Conservation (phyloP, 73 alveolate species). For the Paramecium primaurelia region DNA sequence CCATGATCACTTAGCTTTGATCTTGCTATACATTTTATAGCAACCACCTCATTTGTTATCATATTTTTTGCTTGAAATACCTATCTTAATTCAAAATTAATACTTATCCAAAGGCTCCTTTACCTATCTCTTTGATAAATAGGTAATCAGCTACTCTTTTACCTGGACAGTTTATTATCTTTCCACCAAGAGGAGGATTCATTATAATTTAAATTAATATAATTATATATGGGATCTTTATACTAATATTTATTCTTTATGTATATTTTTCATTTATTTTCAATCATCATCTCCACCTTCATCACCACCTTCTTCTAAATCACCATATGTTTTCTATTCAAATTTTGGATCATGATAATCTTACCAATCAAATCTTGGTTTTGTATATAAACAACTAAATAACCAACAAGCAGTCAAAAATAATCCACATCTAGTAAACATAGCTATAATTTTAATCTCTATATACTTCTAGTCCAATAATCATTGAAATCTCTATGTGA, state of each 20-base stretch:
- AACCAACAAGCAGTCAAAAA: background rate
- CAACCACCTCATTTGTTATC: background rate
- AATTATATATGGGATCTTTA: background rate
- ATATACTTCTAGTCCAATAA: background rate
- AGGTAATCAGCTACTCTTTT: conserved; percentile 2
- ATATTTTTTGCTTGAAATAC: background rate
- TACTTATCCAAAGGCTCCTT: conserved; percentile 46
- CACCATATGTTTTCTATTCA: conserved; percentile 20
- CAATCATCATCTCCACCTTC: conserved; percentile 55
- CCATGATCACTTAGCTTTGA: background rate
- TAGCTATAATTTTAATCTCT: background rate
- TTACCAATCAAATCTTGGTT: conserved; percentile 37
- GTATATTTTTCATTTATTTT: background rate
- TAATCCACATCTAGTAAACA: background rate
- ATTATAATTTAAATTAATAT: background rate
- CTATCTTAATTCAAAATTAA: background rate
- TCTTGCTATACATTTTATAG: conserved; percentile 28
- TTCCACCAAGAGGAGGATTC: background rate
- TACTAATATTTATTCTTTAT: background rate
- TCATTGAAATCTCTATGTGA: background rate
- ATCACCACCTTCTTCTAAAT: conserved; percentile 40
- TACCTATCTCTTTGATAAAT: background rate
- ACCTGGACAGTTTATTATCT: background rate
- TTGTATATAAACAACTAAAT: background rate
- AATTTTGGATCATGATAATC: conserved; percentile 34